phyloP scores from a whole-genome alignment of 1,284 basidiomycete species.

The Trametes polyzona region DNA sequence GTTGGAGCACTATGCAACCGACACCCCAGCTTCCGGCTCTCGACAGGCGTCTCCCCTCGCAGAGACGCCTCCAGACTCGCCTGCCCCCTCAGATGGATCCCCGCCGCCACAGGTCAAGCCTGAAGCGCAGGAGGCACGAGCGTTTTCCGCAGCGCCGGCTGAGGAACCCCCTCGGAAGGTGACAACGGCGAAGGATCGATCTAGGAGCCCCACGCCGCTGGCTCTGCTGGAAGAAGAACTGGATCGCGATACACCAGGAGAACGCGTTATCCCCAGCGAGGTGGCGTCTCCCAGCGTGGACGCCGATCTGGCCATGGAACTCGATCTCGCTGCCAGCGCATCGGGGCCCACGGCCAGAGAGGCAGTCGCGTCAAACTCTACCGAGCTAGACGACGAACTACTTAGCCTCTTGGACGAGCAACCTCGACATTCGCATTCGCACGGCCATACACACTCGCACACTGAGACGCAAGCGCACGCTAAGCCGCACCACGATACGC shows the following conservation, averaged over 20 bases:
- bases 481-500: constrained; percentile 2
- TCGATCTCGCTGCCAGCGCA: constrained; percentile 30
- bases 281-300: constrained; percentile 17
- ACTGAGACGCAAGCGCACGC: not conserved
- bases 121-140: not conserved
- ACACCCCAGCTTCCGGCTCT: constrained; percentile 13
- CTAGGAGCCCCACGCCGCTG: constrained; percentile 30
- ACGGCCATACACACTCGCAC: constrained; percentile 9
- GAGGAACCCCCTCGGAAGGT: not conserved
- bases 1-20: constrained; percentile 52
- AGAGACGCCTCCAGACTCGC: constrained; percentile 22
- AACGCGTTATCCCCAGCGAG: not conserved
- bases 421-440: constrained; percentile 18
- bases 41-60: constrained; percentile 21
- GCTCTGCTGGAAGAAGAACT: constrained; percentile 50
- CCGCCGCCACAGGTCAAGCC: not conserved
- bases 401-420: constrained; percentile 61
- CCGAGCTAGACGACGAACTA: constrained; percentile 74
- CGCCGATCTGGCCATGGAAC: constrained; percentile 32
- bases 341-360: constrained; percentile 35
- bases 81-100: constrained; percentile 7
- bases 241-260: constrained; percentile 32
- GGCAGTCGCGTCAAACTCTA: constrained; percentile 46
- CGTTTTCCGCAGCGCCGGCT: not conserved
- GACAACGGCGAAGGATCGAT: constrained; percentile 10